phyloP scores from a whole-genome alignment of 106 monocot species.

The Narthecium ossifragum region DNA sequence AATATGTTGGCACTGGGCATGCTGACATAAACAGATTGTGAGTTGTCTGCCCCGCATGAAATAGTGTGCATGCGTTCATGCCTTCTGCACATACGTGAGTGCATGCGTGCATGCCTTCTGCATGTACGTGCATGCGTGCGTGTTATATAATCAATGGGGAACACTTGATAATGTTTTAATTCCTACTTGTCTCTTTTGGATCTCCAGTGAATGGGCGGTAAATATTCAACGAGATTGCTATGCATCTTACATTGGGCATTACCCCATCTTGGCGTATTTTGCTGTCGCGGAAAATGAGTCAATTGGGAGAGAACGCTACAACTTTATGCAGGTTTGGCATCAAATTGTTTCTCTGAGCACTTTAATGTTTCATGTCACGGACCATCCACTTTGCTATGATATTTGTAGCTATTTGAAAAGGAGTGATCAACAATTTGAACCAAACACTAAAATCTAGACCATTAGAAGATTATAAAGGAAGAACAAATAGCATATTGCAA shows the following conservation, averaged over 20 bases:
- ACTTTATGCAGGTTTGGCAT: conserved; percentile 83
- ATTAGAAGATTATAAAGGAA: too few relatives aligned
- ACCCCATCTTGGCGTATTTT: conserved; percentile 69
- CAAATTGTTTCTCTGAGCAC: neutral
- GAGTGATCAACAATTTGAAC: neutral
- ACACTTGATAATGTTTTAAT: neutral
- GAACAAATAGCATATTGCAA: neutral
- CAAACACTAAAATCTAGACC: neutral
- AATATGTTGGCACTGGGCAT: conserved; percentile 86
- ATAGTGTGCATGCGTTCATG: too few relatives aligned
- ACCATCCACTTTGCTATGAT: neutral
- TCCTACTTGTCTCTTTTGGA: neutral
- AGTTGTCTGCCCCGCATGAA: conserved; percentile 3
- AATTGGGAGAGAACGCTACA: conserved; percentile 82
- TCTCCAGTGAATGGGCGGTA: conserved; percentile 71
- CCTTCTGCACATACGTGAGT: neutral
- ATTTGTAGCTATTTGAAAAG: neutral
- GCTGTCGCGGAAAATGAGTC: conserved; percentile 86
- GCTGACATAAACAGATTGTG: conserved; percentile 75
- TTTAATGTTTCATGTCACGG: neutral
- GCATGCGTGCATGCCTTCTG: neutral
- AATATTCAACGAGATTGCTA: conserved; percentile 82
- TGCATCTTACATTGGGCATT: conserved; percentile 79
- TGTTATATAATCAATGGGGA: neutral
- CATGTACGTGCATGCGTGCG: neutral